A percentile compares a stretch with the other conserved stretches of the same genome.
Conservation (phyloP, 192 early-diverging fungal genomes). For the Endogone sp. region DNA sequence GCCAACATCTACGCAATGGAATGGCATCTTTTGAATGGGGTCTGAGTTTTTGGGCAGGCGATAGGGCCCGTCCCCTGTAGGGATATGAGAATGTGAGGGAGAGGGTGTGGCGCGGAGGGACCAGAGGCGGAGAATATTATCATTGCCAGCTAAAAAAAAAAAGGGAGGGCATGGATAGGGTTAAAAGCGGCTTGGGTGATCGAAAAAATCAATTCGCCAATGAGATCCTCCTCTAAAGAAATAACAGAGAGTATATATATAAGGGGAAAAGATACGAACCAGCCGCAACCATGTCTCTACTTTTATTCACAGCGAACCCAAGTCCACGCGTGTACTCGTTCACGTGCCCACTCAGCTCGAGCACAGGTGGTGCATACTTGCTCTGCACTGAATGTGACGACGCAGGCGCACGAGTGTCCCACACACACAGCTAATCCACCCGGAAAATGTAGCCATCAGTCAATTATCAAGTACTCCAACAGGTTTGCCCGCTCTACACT, state of each 20-base stretch:
- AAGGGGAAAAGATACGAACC: not conserved
- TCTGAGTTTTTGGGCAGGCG: too few species aligned
- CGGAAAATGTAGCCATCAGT: not conserved
- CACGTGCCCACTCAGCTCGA: not conserved
- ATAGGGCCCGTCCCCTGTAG: not conserved
- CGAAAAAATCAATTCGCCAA: too few species aligned
- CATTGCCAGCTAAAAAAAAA: not conserved
- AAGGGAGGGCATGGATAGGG: not conserved
- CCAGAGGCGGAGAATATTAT: not conserved
- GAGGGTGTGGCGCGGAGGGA: not conserved
- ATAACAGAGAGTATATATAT: too few species aligned
- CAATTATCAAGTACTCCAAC: not conserved
- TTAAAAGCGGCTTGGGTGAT: too few species aligned
- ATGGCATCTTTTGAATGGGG: not conserved
- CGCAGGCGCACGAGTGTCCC: not conserved
- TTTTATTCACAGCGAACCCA: not conserved
- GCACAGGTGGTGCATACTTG: not conserved
- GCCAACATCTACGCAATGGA: not conserved
- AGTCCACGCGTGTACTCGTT: not conserved
- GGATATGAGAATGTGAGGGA: too few species aligned
- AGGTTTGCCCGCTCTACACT: not conserved
- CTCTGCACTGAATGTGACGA: too few species aligned
- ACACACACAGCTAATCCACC: not conserved
- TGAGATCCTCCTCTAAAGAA: too few species aligned
- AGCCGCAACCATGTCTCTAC: not conserved